Percentiles rank a stretch among this genome's conserved stretches.
These are phyloP conservation scores for Zopfochytrium polystomum DNA, from an alignment of 371 early-diverging fungal species.

Conservation along the genomic window DNA sequence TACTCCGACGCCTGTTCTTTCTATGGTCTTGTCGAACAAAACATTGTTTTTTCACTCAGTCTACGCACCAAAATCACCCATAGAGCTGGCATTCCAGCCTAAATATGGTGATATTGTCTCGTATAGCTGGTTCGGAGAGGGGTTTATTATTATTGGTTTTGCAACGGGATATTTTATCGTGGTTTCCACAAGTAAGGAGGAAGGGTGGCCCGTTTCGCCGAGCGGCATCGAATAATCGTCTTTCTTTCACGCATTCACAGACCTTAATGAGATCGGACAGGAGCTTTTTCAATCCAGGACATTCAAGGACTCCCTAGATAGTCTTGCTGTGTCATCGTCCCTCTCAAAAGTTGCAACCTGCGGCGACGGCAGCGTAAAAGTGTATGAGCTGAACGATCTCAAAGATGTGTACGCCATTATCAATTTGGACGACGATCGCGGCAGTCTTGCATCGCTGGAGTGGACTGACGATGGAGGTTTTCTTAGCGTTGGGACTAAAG, in stretches of 20 bases:
- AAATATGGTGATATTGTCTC: constrained; percentile 43
- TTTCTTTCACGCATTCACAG: constrained; percentile 18
- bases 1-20: constrained; percentile 28
- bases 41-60: constrained; percentile 34
- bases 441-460: constrained; percentile 29
- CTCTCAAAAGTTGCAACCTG: constrained; percentile 42
- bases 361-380: constrained; percentile 45
- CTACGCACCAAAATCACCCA: constrained; percentile 30
- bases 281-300: constrained; percentile 41
- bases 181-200: constrained; percentile 42
- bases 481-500: constrained; percentile 41
- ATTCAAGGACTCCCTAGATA: constrained; percentile 37
- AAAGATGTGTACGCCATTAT: constrained; percentile 44
- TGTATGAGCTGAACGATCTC: constrained; percentile 47
- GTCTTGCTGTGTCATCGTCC: constrained; percentile 33
- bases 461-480: constrained; percentile 52
- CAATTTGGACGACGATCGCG: constrained; percentile 44
- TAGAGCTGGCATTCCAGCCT: constrained; percentile 48
- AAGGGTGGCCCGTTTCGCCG: too few relatives aligned
- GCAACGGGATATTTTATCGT: constrained; percentile 43
- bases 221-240: too few relatives aligned
- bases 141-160: constrained; percentile 45
- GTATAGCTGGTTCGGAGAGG: constrained; percentile 48
- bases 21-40: constrained; percentile 33
- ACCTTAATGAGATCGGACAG: constrained; percentile 41